Conservation (phyloP, 495 filamentous ascomycete genomes). For the Hyaloscypha finlandica region DNA sequence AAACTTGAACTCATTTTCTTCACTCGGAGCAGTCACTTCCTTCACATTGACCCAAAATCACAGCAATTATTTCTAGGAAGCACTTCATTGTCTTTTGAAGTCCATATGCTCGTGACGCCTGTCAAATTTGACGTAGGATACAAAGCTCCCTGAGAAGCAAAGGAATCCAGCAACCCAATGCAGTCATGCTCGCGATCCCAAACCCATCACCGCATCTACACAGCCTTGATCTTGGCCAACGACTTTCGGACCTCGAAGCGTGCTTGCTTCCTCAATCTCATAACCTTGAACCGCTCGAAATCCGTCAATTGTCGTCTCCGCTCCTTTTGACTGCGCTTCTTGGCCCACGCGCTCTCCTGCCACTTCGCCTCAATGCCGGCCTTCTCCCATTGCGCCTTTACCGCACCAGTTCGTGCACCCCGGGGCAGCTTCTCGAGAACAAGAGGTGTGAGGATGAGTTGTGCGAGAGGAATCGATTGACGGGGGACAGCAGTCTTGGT, state of each 20-base stretch:
- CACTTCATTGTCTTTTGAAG: constrained; percentile 34
- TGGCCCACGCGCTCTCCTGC: constrained; percentile 83
- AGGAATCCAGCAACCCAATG: constrained; percentile 39
- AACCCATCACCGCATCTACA: constrained; percentile 27
- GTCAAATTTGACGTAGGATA: constrained; percentile 37
- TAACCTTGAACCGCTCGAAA: constrained; percentile 99
- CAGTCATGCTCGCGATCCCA: constrained; percentile 33
- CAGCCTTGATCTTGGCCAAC: constrained; percentile 43
- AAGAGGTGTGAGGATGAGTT: constrained; percentile 86
- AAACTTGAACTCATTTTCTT: background rate
- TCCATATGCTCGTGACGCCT: constrained; percentile 37
- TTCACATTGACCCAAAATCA: too few species aligned
- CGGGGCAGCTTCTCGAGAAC: constrained; percentile 86
- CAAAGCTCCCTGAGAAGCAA: constrained; percentile 34
- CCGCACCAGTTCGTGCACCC: constrained; percentile 76
- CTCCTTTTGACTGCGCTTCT: constrained; percentile 79
- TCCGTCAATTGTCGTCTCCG: constrained; percentile 90
- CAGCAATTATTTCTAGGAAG: constrained; percentile 19
- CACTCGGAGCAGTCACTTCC: too few species aligned
- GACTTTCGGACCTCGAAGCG: constrained; percentile 96
- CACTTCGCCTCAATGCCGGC: constrained; percentile 88
- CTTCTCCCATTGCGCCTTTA: constrained; percentile 85
- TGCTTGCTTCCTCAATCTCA: constrained; percentile 96
- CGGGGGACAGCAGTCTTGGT: constrained; percentile 76
- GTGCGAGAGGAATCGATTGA: constrained; percentile 75